Evolutionary conservation across 306 rosid species (phyloP).

Genomic region (Gastrolobium bilobum): DNA sequence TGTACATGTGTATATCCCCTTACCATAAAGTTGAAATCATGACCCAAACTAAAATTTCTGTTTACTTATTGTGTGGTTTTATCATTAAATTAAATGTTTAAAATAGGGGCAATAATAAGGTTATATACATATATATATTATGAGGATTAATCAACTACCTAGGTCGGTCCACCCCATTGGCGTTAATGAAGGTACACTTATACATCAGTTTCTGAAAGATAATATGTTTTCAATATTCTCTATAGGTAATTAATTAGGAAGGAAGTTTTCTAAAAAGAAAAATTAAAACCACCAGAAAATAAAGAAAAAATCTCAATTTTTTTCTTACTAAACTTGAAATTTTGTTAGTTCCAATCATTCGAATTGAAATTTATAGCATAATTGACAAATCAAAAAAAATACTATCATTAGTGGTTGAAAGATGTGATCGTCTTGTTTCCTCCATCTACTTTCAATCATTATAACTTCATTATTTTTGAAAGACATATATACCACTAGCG

Average conservation of each 20-base stretch:
- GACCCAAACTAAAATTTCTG: not conserved
- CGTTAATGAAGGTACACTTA: not conserved
- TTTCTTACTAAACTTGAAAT: not conserved
- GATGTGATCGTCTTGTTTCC: constrained; percentile 44
- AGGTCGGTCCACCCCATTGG: no score
- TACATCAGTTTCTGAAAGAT: not conserved
- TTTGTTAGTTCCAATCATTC: constrained; percentile 33
- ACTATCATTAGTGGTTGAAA: constrained; percentile 51
- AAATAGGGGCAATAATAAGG: no score
- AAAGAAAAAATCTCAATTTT: not conserved
- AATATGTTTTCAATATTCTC: not conserved
- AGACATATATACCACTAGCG: constrained; percentile 43
- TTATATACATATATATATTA: no score
- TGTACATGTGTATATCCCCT: not conserved
- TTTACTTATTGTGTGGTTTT: not conserved
- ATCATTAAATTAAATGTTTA: not conserved
- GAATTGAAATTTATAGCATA: constrained; percentile 36
- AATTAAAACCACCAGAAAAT: not conserved
- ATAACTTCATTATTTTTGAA: constrained; percentile 47
- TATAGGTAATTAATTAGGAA: not conserved
- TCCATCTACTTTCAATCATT: constrained; percentile 51
- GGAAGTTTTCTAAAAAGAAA: not conserved
- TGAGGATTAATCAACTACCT: no score
- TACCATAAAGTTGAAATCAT: constrained; percentile 2
- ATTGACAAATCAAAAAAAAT: constrained; percentile 20